Conservation (phyloP, 2,329 filamentous ascomycete genomes). For the Lizonia empirigonia region DNA sequence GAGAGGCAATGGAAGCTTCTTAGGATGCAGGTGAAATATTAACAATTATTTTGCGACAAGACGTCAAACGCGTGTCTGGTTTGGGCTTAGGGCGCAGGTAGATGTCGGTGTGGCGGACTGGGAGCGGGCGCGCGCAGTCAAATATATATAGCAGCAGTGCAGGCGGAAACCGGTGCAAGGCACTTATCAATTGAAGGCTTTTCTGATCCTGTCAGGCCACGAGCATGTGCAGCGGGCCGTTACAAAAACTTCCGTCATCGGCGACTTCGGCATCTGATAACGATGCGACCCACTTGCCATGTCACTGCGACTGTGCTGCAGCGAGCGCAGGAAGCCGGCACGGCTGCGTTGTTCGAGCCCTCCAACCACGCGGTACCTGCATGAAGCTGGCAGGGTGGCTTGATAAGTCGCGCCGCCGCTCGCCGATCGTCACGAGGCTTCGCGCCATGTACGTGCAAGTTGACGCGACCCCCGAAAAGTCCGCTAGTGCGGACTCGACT, state of each 20-base stretch:
- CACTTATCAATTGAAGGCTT: conserved; percentile 7
- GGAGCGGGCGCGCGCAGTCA: conserved; percentile 10
- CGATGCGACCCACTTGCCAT: conserved; percentile 3
- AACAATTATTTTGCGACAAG: conserved; percentile 40
- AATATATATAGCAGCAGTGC: neutral
- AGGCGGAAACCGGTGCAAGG: neutral
- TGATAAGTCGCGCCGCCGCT: neutral
- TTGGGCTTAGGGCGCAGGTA: conserved; percentile 28
- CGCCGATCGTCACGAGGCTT: conserved; percentile 13
- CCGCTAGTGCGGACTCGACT: neutral
- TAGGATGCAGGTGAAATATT: conserved; percentile 20
- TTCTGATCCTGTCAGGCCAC: conserved; percentile 11
- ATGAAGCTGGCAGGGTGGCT: neutral
- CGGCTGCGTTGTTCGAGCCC: neutral
- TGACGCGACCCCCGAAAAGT: conserved; percentile 6
- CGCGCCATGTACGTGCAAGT: conserved; percentile 15
- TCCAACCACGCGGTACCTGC: conserved; percentile 10
- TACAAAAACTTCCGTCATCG: conserved; percentile 22
- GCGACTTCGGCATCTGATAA: conserved; percentile 25
- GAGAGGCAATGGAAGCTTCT: conserved; percentile 1
- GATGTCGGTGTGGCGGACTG: conserved; percentile 17
- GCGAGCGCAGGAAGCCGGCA: neutral
- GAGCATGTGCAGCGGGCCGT: conserved; percentile 21
- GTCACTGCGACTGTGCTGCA: conserved; percentile 11
- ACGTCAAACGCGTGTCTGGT: conserved; percentile 31